Conservation (phyloP, 257 asterid genomes). For the Solanum appendiculatum region DNA sequence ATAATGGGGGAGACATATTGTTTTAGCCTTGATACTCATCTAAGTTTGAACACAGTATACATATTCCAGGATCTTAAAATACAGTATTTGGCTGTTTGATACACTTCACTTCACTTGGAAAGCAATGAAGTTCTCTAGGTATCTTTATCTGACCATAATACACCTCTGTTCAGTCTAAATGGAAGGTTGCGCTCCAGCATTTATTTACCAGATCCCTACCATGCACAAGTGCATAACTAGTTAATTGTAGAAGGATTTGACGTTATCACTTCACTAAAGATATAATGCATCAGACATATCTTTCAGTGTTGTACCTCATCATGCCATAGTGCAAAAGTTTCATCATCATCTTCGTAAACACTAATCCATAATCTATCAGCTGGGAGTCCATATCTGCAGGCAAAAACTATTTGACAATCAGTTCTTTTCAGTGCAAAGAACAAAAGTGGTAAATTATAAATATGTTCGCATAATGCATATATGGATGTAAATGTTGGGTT, state of each 20-base stretch:
- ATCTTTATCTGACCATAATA: background rate
- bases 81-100: background rate
- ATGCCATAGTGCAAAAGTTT: conserved; percentile 74
- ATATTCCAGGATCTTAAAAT: background rate
- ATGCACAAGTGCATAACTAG: background rate
- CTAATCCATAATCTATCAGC: conserved; percentile 82
- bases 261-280: background rate
- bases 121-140: background rate
- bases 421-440: background rate
- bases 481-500: background rate
- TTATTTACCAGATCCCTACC: background rate
- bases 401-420: background rate
- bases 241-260: background rate
- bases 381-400: conserved; percentile 56
- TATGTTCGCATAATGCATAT: background rate
- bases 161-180: background rate
- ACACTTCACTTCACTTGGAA: background rate
- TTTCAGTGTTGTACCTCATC: conserved; percentile 38
- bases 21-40: background rate
- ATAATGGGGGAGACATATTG: background rate
- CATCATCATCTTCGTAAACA: conserved; percentile 74
- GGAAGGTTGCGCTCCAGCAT: background rate
- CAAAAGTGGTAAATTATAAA: background rate
- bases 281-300: background rate
- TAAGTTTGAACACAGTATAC: background rate